phyloP scores from a whole-genome alignment of 306 rosid species.

The Gillenia trifoliata region DNA sequence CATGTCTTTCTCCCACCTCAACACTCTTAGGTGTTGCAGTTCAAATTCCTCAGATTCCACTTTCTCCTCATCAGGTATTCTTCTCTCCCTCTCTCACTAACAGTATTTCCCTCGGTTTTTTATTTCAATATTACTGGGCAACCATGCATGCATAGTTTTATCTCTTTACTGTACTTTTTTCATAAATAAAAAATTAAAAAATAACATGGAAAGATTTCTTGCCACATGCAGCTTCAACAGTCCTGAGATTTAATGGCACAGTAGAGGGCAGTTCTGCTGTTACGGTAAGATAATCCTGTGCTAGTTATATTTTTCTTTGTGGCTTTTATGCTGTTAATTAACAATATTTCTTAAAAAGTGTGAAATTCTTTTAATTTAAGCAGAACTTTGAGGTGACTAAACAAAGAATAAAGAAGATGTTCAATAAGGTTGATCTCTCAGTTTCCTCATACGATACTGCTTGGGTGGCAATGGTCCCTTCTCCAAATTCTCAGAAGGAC shows the following conservation, averaged over 20 bases:
- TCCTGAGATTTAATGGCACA: conserved; percentile 8
- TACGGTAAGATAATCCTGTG: conserved; percentile 24
- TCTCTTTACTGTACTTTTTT: neutral
- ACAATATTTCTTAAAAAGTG: no score
- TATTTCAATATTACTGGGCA: neutral
- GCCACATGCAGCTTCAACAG: conserved; percentile 18
- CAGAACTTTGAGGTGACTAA: conserved; percentile 56
- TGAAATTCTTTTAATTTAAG: neutral
- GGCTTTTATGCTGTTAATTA: neutral
- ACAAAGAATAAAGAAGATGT: conserved; percentile 56
- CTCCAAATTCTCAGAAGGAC: conserved; percentile 35
- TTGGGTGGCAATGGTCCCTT: conserved; percentile 88
- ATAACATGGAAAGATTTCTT: neutral
- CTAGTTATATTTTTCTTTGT: neutral
- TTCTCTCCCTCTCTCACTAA: neutral
- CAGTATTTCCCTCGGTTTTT: no score
- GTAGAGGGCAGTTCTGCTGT: conserved; percentile 14
- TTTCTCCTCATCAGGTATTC: conserved; percentile 22
- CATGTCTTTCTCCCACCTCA: conserved; percentile 10
- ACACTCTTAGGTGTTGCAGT: neutral
- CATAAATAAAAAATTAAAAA: neutral
- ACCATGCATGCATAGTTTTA: no score
- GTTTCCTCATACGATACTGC: conserved; percentile 85
- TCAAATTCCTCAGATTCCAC: neutral
- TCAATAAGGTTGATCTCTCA: conserved; percentile 64